Conservation (phyloP, 1,139 yeast genomes). For the Taphrina betulina region DNA sequence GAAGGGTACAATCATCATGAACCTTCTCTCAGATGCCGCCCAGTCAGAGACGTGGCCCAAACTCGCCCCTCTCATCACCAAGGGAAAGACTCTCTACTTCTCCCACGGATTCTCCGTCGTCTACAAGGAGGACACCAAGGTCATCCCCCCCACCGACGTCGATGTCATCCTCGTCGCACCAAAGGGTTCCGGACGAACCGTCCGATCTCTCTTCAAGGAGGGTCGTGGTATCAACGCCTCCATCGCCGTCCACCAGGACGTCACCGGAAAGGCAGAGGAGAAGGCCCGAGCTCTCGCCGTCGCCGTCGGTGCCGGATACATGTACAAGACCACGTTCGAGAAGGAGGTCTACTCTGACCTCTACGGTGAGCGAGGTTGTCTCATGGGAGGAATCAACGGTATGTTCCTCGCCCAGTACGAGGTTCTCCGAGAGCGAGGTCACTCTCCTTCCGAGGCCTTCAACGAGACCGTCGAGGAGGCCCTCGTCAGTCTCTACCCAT, state of each 20-base stretch:
- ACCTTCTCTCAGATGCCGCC: conserved; percentile 98
- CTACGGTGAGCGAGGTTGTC: conserved; percentile 99
- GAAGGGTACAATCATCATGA: conserved; percentile 93
- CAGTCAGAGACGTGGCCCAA: conserved; percentile 96
- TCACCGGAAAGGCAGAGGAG: conserved; percentile 98
- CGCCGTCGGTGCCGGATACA: conserved; percentile 99
- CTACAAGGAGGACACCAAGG: conserved; percentile 94
- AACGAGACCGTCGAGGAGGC: conserved; percentile 99
- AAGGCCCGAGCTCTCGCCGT: conserved; percentile 98
- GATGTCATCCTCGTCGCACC: conserved; percentile 99
- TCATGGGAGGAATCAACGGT: conserved; percentile 99
- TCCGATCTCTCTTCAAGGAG: conserved; percentile 97
- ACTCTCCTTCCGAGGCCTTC: conserved; percentile 99
- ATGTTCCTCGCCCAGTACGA: conserved; percentile 99
- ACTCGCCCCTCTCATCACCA: conserved; percentile 86
- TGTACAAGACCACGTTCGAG: conserved; percentile 98
- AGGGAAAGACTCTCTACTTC: conserved; percentile 95
- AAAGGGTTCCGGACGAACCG: conserved; percentile 99
- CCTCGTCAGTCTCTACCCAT: conserved; percentile 97
- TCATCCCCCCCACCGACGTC: conserved; percentile 88
- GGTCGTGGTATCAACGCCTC: conserved; percentile 99
- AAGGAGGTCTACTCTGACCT: conserved; percentile 98
- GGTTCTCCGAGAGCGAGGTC: conserved; percentile 98
- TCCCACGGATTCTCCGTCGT: conserved; percentile 99
- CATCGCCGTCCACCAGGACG: conserved; percentile 90